Evolutionary conservation across 805 yeast genomes (phyloP).

Genomic region (Yamadazyma laniorum): DNA sequence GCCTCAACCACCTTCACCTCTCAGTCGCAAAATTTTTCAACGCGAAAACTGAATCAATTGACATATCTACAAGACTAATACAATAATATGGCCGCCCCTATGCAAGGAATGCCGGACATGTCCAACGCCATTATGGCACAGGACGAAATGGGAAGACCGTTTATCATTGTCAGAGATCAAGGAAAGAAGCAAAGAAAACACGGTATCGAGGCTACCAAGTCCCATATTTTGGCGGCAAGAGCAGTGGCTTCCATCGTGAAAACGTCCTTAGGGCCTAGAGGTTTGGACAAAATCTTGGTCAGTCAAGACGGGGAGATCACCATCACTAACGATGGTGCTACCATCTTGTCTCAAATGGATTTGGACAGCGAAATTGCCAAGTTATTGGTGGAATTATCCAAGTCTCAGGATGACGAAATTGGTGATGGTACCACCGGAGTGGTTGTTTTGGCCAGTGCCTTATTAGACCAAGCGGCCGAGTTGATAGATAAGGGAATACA

Average conservation of each 20-base stretch:
- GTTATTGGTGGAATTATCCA: slow-evolving; percentile 86
- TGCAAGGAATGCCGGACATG: slow-evolving; percentile 73
- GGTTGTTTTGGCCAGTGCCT: slow-evolving; percentile 91
- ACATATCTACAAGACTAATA: neutral
- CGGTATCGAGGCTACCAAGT: slow-evolving; percentile 52
- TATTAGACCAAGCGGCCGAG: slow-evolving; percentile 91
- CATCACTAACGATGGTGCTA: slow-evolving; percentile 98
- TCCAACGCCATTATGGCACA: slow-evolving; percentile 98
- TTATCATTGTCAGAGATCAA: slow-evolving; percentile 90
- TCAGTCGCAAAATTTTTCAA: slow-evolving; percentile 10
- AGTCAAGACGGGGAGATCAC: slow-evolving; percentile 98
- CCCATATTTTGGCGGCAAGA: slow-evolving; percentile 92
- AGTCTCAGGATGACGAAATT: slow-evolving; percentile 95
- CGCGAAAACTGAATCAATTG: slow-evolving; percentile 9
- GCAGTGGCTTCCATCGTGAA: slow-evolving; percentile 90
- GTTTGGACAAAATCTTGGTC: slow-evolving; percentile 93
- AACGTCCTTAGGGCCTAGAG: slow-evolving; percentile 96
- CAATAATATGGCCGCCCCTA: slow-evolving; percentile 15
- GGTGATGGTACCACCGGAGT: slow-evolving; percentile 99
- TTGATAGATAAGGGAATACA: slow-evolving; percentile 96
- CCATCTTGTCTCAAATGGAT: slow-evolving; percentile 94
- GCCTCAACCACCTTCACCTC: too few relatives aligned
- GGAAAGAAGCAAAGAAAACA: slow-evolving; percentile 68
- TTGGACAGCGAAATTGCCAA: slow-evolving; percentile 95
- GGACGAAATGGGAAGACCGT: slow-evolving; percentile 99